Conservation (phyloP, 768 basidiomycete species). For the Chalciporus piperatus region DNA sequence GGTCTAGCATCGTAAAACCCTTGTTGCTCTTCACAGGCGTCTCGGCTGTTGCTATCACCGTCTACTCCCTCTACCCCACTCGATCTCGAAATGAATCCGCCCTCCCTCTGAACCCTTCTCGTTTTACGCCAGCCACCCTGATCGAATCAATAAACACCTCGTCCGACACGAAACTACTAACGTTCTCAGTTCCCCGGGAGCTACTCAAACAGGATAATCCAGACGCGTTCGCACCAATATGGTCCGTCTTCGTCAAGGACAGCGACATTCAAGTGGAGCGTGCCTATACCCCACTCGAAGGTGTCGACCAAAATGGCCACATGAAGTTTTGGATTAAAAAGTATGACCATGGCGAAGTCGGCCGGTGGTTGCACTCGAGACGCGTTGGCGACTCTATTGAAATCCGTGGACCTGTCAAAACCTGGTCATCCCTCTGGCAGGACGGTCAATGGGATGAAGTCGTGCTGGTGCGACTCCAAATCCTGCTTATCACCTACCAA, state of each 20-base stretch:
- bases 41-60: conserved; percentile 39
- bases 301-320: conserved; percentile 61
- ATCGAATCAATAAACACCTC: conserved; percentile 51
- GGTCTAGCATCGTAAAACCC: conserved; percentile 1
- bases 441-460: conserved; percentile 74
- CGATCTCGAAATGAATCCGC: conserved; percentile 45
- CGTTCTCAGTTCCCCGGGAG: conserved; percentile 51
- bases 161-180: conserved; percentile 61
- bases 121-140: conserved; percentile 60
- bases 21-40: conserved; percentile 36
- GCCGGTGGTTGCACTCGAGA: conserved; percentile 78
- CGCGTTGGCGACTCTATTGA: conserved; percentile 65
- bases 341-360: conserved; percentile 77
- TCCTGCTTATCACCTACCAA: background rate
- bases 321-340: conserved; percentile 82
- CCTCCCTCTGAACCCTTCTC: conserved; percentile 41
- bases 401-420: conserved; percentile 70
- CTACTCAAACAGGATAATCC: conserved; percentile 29
- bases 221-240: conserved; percentile 46
- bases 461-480: conserved; percentile 53
- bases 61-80: conserved; percentile 54
- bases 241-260: conserved; percentile 81
- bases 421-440: conserved; percentile 48
- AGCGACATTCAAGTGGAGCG: conserved; percentile 87
- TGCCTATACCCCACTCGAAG: conserved; percentile 78